Evolutionary conservation across 352 stramenopile species (phyloP).

Genomic region (Phytophthora aleatoria): DNA sequence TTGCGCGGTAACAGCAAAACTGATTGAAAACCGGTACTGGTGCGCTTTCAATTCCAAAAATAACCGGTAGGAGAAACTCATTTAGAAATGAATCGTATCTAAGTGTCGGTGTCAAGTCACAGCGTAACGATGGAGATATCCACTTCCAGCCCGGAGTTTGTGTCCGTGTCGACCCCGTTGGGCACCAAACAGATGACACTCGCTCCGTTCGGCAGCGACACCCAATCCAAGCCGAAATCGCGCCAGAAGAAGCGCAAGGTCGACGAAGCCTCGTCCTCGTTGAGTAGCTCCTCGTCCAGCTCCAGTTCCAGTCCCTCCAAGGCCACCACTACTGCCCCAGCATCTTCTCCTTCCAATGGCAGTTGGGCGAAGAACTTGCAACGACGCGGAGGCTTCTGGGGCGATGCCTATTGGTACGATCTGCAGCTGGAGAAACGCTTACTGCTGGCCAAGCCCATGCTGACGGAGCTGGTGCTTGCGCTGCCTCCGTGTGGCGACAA

Average conservation of each 20-base stretch:
- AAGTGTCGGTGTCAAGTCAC: no score
- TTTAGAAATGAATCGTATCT: no score
- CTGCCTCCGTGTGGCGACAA: conserved; percentile 66
- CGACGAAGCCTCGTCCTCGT: not conserved
- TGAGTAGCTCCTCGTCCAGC: not conserved
- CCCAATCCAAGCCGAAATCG: conserved; percentile 2
- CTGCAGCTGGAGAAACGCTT: conserved; percentile 63
- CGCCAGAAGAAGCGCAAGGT: conserved; percentile 14
- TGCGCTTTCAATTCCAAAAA: no score
- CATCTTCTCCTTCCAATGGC: not conserved
- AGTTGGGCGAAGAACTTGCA: conserved; percentile 70
- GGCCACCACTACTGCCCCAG: not conserved
- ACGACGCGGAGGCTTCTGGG: conserved; percentile 72
- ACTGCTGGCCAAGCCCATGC: conserved; percentile 61
- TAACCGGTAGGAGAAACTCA: no score
- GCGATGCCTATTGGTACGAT: conserved; percentile 81
- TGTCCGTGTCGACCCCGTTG: conserved; percentile 14
- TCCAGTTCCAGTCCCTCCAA: not conserved
- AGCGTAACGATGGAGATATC: not conserved
- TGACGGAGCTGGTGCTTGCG: conserved; percentile 64
- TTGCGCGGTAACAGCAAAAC: no score
- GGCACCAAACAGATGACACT: conserved; percentile 20
- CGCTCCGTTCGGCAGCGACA: conserved; percentile 2
- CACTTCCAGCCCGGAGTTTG: conserved; percentile 1
- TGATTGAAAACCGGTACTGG: no score